phyloP scores from a whole-genome alignment of 805 yeast species.

The Yarrowia sp. region DNA sequence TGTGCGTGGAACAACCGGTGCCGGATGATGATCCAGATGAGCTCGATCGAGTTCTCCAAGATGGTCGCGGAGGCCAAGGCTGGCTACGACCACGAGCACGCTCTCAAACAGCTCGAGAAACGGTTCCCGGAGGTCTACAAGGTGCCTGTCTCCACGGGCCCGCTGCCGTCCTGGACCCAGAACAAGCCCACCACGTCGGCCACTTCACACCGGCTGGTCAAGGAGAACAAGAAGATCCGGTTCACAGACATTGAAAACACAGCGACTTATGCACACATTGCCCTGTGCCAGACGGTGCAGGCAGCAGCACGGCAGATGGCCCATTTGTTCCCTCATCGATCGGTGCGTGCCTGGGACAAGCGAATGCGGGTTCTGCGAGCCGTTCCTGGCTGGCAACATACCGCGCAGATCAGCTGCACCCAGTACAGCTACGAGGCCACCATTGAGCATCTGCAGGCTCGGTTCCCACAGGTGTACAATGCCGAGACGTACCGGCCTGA shows the following conservation, averaged over 20 bases:
- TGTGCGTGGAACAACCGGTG: conserved; percentile 20
- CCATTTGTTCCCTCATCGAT: conserved; percentile 14
- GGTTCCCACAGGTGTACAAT: conserved; percentile 7
- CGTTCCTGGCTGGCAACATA: background rate
- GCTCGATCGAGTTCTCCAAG: background rate
- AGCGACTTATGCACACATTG: conserved; percentile 12
- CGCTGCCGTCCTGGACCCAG: background rate
- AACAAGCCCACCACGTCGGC: conserved; percentile 1
- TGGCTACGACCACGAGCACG: background rate
- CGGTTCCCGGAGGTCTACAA: conserved; percentile 19
- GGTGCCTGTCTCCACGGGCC: background rate
- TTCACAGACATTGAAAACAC: conserved; percentile 11
- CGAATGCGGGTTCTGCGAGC: conserved; percentile 12
- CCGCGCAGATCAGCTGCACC: background rate
- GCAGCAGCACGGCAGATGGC: conserved; percentile 23
- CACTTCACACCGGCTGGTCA: background rate
- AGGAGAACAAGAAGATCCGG: conserved; percentile 14
- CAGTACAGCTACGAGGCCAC: background rate
- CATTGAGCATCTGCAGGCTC: background rate
- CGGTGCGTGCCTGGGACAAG: conserved; percentile 23
- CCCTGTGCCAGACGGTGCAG: conserved; percentile 7
- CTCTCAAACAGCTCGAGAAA: background rate
- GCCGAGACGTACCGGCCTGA: background rate
- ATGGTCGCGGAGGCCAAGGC: background rate
- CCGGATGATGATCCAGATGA: conserved; percentile 18